Conservation (phyloP, 2,329 filamentous ascomycete genomes). For the Fusarium equiseti region DNA sequence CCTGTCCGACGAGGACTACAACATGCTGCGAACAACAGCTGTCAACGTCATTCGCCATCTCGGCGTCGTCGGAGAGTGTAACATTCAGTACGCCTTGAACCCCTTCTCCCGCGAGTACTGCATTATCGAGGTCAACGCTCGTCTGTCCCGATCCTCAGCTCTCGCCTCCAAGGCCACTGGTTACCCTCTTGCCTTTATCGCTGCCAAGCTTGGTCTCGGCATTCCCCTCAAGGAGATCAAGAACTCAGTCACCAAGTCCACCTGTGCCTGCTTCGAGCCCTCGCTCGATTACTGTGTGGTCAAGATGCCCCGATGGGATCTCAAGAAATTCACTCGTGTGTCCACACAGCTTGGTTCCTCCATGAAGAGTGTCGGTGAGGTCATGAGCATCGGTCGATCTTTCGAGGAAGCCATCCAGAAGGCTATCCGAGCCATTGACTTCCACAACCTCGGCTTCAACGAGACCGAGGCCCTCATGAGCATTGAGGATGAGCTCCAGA, state of each 20-base stretch:
- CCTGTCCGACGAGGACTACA: constrained; percentile 96
- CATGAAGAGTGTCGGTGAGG: constrained; percentile 99
- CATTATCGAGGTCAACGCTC: constrained; percentile 98
- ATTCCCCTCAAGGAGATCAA: constrained; percentile 97
- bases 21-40: constrained; percentile 97
- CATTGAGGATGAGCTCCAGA: constrained; percentile 95
- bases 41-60: constrained; percentile 98
- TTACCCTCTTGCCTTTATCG: constrained; percentile 95
- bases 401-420: constrained; percentile 99
- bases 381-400: constrained; percentile 96
- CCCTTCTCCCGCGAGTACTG: constrained; percentile 96
- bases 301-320: constrained; percentile 98
- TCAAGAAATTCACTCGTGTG: constrained; percentile 98
- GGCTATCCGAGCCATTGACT: constrained; percentile 94
- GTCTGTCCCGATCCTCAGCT: constrained; percentile 93
- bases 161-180: constrained; percentile 97
- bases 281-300: constrained; percentile 98
- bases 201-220: constrained; percentile 93
- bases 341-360: constrained; percentile 96
- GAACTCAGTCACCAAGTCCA: constrained; percentile 95
- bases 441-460: constrained; percentile 94
- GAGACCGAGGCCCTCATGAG: constrained; percentile 93
- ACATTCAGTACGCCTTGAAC: constrained; percentile 98
- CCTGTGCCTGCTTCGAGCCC: constrained; percentile 97
- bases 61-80: constrained; percentile 97